phyloP scores from a whole-genome alignment of 345 rosid genomes.

The Sapria himalayana region DNA sequence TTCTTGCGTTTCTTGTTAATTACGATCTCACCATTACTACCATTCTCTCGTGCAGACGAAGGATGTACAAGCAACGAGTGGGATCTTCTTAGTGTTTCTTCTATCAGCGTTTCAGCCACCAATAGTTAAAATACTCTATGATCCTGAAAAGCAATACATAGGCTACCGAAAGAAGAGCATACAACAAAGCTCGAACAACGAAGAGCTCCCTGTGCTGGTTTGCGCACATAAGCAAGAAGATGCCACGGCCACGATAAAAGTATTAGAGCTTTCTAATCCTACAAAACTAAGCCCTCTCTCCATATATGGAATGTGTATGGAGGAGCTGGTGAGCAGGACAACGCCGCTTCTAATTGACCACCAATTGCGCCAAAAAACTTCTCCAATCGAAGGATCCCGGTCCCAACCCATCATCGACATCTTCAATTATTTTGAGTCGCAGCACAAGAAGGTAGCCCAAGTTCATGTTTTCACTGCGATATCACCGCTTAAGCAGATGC shows the following conservation, averaged over 20 bases:
- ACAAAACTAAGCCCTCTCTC: conserved; percentile 7
- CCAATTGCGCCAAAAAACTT: conserved; percentile 11
- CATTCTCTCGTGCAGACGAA: neutral
- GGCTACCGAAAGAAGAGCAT: conserved; percentile 13
- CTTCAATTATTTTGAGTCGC: conserved; percentile 7
- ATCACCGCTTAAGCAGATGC: conserved; percentile 10
- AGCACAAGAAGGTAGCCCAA: conserved; percentile 1
- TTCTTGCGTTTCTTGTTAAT: too few relatives aligned
- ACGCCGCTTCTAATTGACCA: conserved; percentile 10
- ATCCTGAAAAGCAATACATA: conserved; percentile 9
- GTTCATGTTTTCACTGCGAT: conserved; percentile 13
- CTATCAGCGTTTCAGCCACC: conserved; percentile 8
- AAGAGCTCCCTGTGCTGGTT: conserved; percentile 9
- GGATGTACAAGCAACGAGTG: neutral
- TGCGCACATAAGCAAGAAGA: conserved; percentile 14
- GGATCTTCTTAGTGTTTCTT: conserved; percentile 3
- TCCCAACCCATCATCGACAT: conserved; percentile 5
- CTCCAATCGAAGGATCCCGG: neutral
- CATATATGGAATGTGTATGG: conserved; percentile 13
- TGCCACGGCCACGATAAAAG: conserved; percentile 10
- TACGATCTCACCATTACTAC: too few relatives aligned
- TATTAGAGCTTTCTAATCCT: conserved; percentile 10
- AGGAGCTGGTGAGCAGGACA: conserved; percentile 9
- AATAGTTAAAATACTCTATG: conserved; percentile 7
- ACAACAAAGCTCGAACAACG: conserved; percentile 1